Conservation (phyloP, 176 grass and related monocot genomes). For the Paspalum notatum region DNA sequence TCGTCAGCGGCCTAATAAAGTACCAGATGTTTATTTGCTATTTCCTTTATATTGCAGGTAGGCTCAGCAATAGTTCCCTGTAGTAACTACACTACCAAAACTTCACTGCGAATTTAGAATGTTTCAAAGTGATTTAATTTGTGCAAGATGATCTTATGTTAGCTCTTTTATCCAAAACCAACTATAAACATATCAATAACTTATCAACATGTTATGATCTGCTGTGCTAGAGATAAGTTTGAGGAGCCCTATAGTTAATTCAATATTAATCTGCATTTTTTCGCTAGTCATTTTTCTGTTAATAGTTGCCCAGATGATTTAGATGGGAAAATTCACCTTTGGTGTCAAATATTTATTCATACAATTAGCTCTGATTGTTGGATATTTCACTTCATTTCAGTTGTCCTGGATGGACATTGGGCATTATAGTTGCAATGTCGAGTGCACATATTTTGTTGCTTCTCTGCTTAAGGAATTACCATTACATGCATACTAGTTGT, state of each 20-base stretch:
- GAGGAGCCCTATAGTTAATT: conserved; percentile 1
- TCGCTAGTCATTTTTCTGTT: background rate
- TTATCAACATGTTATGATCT: conserved; percentile 1
- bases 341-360: background rate
- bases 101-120: conserved; percentile 21
- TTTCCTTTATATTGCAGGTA: conserved; percentile 99
- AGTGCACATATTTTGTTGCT: conserved; percentile 14
- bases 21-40: conserved; percentile 99
- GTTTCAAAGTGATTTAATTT: background rate
- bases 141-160: background rate
- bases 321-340: background rate
- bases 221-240: conserved; percentile 3
- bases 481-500: background rate
- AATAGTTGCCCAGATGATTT: background rate
- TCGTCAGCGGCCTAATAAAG: conserved; percentile 87
- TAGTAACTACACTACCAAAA: conserved; percentile 15
- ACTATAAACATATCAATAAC: background rate
- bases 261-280: background rate
- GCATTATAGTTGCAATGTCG: conserved; percentile 15
- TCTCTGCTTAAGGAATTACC: conserved; percentile 15
- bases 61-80: conserved; percentile 36
- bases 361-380: background rate
- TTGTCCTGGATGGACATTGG: background rate
- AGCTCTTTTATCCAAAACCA: background rate
- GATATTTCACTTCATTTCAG: conserved; percentile 14